Percentiles rank a stretch among this genome's conserved stretches.
Conservation (phyloP, 2,329 filamentous ascomycete species). For the Elsinoe perseae region DNA sequence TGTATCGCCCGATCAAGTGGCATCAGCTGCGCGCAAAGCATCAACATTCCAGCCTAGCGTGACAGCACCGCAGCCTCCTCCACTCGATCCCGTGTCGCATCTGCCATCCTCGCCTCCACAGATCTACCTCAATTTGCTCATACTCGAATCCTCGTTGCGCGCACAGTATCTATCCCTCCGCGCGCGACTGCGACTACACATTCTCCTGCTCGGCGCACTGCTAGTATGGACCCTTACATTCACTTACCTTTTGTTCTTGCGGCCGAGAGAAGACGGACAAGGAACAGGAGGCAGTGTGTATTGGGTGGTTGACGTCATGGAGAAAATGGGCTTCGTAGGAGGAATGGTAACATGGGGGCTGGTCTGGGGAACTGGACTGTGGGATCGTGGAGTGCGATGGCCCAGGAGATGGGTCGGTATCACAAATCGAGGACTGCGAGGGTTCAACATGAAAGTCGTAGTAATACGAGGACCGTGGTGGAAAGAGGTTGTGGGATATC, state of each 20-base stretch:
- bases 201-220: slow-evolving; percentile 79
- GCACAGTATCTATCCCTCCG: slow-evolving; percentile 88
- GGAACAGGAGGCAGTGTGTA: slow-evolving; percentile 91
- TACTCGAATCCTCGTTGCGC: slow-evolving; percentile 88
- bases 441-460: slow-evolving; percentile 94
- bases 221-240: slow-evolving; percentile 76
- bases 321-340: slow-evolving; percentile 86
- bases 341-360: slow-evolving; percentile 79
- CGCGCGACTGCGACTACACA: slow-evolving; percentile 80
- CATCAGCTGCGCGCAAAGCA: slow-evolving; percentile 29
- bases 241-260: slow-evolving; percentile 82
- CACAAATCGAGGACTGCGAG: slow-evolving; percentile 80
- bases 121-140: slow-evolving; percentile 96
- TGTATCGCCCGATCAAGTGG: slow-evolving; percentile 38
- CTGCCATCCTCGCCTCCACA: slow-evolving; percentile 87
- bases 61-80: slow-evolving; percentile 30
- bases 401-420: slow-evolving; percentile 83
- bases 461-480: slow-evolving; percentile 76
- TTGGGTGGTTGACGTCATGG: slow-evolving; percentile 84
- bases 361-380: slow-evolving; percentile 92
- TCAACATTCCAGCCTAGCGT: slow-evolving; percentile 36
- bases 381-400: slow-evolving; percentile 92
- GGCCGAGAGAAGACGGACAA: slow-evolving; percentile 88
- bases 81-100: slow-evolving; percentile 63
- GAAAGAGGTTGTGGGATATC: slow-evolving; percentile 59